Evolutionary conservation across 345 rosid species (phyloP).

Genomic region (Kandelia obovata): DNA sequence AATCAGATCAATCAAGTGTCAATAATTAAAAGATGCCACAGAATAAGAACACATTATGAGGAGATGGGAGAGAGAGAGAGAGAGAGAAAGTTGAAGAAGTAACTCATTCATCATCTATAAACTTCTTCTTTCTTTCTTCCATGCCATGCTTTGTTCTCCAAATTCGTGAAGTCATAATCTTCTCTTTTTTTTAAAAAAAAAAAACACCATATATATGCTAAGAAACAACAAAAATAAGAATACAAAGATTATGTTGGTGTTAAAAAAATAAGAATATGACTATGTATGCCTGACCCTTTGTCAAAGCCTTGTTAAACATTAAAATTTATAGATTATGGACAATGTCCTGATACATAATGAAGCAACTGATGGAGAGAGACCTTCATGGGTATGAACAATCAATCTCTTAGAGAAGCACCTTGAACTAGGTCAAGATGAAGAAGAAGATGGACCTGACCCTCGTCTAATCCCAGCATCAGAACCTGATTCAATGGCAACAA

Average conservation of each 20-base stretch:
- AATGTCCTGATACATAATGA: conserved; percentile 50
- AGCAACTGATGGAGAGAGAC: conserved; percentile 47
- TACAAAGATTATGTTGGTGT: not conserved
- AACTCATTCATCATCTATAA: not conserved
- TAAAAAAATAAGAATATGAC: not conserved
- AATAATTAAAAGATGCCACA: not conserved
- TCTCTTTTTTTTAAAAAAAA: not conserved
- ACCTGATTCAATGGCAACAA: conserved; percentile 25
- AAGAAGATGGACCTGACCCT: conserved; percentile 50
- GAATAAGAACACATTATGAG: not conserved
- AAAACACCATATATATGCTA: not conserved
- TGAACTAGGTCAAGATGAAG: conserved; percentile 45
- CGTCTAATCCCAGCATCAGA: conserved; percentile 34
- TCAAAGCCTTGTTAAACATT: not conserved
- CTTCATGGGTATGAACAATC: conserved; percentile 34
- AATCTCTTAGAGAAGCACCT: conserved; percentile 30
- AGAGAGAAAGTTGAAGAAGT: not conserved
- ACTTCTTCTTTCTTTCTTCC: not conserved
- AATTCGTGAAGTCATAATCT: not conserved
- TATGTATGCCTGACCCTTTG: not conserved
- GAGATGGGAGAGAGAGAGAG: not conserved
- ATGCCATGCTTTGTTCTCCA: not conserved
- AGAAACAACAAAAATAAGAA: too few species aligned
- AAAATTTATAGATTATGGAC: conserved; percentile 47
- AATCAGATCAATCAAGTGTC: not conserved